A percentile compares a stretch with the other conserved stretches of the same genome.
phyloP scores from a whole-genome alignment of 257 asterid genomes.

The Solanum habrochaites region DNA sequence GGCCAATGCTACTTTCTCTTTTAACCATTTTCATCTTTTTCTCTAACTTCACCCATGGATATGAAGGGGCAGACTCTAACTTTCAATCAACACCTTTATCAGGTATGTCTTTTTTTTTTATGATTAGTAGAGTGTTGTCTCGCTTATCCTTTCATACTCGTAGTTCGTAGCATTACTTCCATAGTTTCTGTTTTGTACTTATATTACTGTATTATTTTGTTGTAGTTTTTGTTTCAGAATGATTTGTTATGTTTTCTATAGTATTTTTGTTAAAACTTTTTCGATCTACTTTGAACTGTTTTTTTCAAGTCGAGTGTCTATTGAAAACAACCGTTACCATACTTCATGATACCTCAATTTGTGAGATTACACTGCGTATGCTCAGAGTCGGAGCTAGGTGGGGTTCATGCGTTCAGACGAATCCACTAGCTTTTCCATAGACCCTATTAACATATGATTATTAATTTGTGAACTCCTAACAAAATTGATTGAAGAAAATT shows the following conservation, averaged over 20 bases:
- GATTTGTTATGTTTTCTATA: neutral
- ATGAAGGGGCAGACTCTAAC: slow-evolving; percentile 2
- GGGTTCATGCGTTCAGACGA: too few species aligned
- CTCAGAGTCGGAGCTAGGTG: too few species aligned
- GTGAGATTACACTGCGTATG: neutral
- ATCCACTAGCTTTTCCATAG: too few species aligned
- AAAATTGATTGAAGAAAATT: too few species aligned
- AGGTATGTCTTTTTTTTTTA: slow-evolving; percentile 12
- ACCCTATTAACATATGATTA: too few species aligned
- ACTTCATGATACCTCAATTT: too few species aligned
- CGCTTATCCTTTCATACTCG: neutral
- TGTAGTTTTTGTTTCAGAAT: neutral
- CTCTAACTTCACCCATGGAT: slow-evolving; percentile 12
- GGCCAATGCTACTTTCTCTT: slow-evolving; percentile 10
- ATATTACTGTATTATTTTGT: neutral
- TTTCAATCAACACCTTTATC: slow-evolving; percentile 14
- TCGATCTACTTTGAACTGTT: neutral
- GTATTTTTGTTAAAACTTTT: neutral
- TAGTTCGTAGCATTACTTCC: neutral
- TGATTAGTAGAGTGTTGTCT: neutral
- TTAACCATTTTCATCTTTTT: slow-evolving; percentile 13
- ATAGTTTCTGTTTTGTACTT: neutral
- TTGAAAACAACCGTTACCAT: too few species aligned
- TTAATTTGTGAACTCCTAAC: too few species aligned
- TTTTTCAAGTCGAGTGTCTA: neutral